phyloP scores from a whole-genome alignment of 2,329 filamentous ascomycete species.

The Dactylonectria estremocensis region DNA sequence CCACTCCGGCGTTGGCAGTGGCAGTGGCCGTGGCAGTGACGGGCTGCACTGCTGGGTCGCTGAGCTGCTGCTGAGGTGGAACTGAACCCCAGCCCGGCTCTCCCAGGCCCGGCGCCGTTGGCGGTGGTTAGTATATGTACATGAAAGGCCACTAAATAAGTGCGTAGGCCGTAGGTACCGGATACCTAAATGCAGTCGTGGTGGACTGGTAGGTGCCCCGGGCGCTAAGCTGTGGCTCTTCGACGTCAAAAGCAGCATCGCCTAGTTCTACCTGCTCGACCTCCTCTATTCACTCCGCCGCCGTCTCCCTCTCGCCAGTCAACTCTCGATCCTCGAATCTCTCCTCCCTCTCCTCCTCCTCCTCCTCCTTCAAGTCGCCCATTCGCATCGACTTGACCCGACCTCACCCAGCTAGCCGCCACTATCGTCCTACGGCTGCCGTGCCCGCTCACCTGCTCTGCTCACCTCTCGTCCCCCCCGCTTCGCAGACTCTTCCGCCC shows the following conservation, averaged over 20 bases:
- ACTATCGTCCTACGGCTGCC: constrained; percentile 19
- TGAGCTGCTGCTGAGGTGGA: neutral
- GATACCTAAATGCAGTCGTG: no score
- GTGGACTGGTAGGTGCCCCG: no score
- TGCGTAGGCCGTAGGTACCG: no score
- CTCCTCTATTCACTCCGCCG: constrained; percentile 31
- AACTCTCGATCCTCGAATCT: constrained; percentile 24
- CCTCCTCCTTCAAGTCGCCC: constrained; percentile 13
- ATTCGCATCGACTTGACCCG: constrained; percentile 9
- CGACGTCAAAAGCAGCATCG: constrained; percentile 32
- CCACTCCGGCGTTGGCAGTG: constrained; percentile 2
- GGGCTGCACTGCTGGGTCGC: no score
- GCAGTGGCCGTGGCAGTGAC: no score
- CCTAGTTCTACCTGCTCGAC: constrained; percentile 14
- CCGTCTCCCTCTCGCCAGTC: constrained; percentile 40
- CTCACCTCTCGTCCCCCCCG: constrained; percentile 41
- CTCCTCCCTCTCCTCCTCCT: constrained; percentile 25
- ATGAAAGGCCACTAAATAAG: no score
- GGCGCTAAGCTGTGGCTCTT: neutral
- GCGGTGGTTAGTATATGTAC: constrained; percentile 9
- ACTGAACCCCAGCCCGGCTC: constrained; percentile 8
- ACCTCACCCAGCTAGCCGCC: constrained; percentile 14
- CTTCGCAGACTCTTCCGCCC: constrained; percentile 56
- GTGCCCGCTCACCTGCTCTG: constrained; percentile 7
- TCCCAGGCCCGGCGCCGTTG: constrained; percentile 12